Percentiles rank a stretch among this genome's conserved stretches.
phyloP scores from a whole-genome alignment of 352 stramenopile genomes.

The Phytophthora sp. region DNA sequence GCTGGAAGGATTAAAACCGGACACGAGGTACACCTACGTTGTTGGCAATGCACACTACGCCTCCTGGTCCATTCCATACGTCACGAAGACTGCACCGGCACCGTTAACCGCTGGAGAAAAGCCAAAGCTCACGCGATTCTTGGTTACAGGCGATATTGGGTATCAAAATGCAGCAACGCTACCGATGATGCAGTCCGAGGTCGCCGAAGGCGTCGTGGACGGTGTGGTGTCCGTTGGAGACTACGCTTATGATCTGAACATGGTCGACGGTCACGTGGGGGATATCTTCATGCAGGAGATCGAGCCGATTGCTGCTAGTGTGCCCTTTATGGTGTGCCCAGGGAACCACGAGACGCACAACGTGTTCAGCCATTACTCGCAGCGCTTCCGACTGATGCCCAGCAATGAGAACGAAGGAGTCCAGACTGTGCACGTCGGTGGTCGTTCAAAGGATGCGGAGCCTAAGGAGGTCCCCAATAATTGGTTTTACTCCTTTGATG shows the following conservation, averaged over 20 bases:
- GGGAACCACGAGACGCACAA: slow-evolving; percentile 93
- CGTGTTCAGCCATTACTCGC: slow-evolving; percentile 85
- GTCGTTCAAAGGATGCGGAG: slow-evolving; percentile 26
- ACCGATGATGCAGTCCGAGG: slow-evolving; percentile 88
- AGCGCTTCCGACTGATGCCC: slow-evolving; percentile 87
- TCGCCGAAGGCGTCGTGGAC: slow-evolving; percentile 76
- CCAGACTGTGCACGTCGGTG: slow-evolving; percentile 51
- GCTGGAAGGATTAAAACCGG: slow-evolving; percentile 65
- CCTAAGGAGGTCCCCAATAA: slow-evolving; percentile 79
- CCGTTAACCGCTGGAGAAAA: slow-evolving; percentile 21
- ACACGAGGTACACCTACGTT: slow-evolving; percentile 82
- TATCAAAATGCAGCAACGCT: slow-evolving; percentile 90
- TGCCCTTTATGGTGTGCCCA: slow-evolving; percentile 91
- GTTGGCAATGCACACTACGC: slow-evolving; percentile 76
- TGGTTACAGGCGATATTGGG: slow-evolving; percentile 89
- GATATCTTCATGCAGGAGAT: slow-evolving; percentile 93
- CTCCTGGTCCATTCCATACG: slow-evolving; percentile 82
- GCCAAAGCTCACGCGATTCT: slow-evolving; percentile 62
- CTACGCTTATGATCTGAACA: slow-evolving; percentile 90
- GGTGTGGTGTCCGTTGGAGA: slow-evolving; percentile 88
- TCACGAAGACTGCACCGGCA: slow-evolving; percentile 70
- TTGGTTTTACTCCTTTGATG: slow-evolving; percentile 90
- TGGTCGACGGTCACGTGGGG: slow-evolving; percentile 77
- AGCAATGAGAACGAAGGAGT: slow-evolving; percentile 74
- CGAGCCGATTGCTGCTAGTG: slow-evolving; percentile 76